Evolutionary conservation across 2,329 filamentous ascomycete species (phyloP).

Genomic region (Diplodia intermedia): DNA sequence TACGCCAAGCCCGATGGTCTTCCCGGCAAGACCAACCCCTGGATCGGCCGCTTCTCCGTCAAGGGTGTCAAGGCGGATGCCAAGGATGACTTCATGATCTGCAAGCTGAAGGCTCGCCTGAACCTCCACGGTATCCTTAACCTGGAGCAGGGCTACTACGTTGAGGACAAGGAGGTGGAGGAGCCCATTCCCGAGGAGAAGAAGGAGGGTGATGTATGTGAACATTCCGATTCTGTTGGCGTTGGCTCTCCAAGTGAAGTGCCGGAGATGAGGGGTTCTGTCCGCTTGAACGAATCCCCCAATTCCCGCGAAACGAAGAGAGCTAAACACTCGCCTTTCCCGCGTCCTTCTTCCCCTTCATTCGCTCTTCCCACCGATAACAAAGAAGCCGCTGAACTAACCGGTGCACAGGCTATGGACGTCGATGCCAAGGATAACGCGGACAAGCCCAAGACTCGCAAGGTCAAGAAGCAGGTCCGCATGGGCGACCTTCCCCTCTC

Average conservation of each 20-base stretch:
- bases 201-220: conserved; percentile 58
- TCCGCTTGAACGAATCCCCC: conserved; percentile 20
- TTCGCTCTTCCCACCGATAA: conserved; percentile 34
- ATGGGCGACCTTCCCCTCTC: conserved; percentile 94
- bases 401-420: conserved; percentile 46
- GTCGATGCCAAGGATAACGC: conserved; percentile 45
- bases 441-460: conserved; percentile 78
- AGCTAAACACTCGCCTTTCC: conserved; percentile 37
- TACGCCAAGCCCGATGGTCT: conserved; percentile 87
- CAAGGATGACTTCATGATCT: conserved; percentile 99
- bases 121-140: conserved; percentile 97
- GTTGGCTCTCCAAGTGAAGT: conserved; percentile 20
- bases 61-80: conserved; percentile 95
- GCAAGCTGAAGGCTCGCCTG: conserved; percentile 97
- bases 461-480: conserved; percentile 99
- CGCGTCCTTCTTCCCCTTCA: neutral
- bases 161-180: conserved; percentile 97
- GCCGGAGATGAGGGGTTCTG: conserved; percentile 33
- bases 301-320: conserved; percentile 44
- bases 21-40: conserved; percentile 88
- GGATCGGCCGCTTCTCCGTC: conserved; percentile 97
- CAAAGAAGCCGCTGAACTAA: conserved; percentile 28
- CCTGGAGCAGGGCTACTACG: conserved; percentile 95
- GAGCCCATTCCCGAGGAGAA: conserved; percentile 78
- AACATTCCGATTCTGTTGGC: conserved; percentile 37